phyloP scores from a whole-genome alignment of 768 basidiomycete genomes.

The Pulveroboletus sp. region DNA sequence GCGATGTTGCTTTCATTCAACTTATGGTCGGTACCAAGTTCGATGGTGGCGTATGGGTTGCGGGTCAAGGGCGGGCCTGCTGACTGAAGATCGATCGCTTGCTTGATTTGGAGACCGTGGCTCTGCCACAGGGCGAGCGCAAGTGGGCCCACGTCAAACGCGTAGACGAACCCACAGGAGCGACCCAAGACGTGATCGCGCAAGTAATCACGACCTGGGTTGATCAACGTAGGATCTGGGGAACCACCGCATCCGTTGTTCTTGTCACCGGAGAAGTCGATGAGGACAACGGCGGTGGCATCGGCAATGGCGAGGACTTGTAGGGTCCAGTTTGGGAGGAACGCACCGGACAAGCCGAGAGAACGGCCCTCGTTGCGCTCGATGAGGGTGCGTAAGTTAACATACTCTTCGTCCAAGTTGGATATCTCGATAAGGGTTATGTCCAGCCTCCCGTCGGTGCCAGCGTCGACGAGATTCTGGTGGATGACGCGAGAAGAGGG shows the following conservation, averaged over 20 bases:
- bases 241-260: conserved; percentile 31
- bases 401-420: conserved; percentile 20
- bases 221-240: conserved; percentile 12
- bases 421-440: conserved; percentile 16
- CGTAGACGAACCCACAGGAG: conserved; percentile 24
- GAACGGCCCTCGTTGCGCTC: conserved; percentile 32
- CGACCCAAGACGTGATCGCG: conserved; percentile 28
- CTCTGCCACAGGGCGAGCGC: conserved; percentile 30
- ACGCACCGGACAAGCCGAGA: conserved; percentile 28
- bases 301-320: conserved; percentile 27
- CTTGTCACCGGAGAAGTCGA: conserved; percentile 27
- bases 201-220: conserved; percentile 24
- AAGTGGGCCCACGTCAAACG: conserved; percentile 28
- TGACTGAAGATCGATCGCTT: conserved; percentile 30
- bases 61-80: conserved; percentile 14
- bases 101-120: conserved; percentile 31
- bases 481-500: conserved; percentile 15
- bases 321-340: conserved; percentile 19
- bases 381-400: conserved; percentile 18
- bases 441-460: conserved; percentile 20
- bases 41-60: conserved; percentile 17
- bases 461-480: conserved; percentile 27
- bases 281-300: conserved; percentile 21
- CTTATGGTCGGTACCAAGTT: conserved; percentile 7
- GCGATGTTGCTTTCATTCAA: conserved; percentile 16